A percentile compares a stretch with the other conserved stretches of the same genome.
Conservation (phyloP, 257 asterid genomes). For the Gentiana macrophylla region DNA sequence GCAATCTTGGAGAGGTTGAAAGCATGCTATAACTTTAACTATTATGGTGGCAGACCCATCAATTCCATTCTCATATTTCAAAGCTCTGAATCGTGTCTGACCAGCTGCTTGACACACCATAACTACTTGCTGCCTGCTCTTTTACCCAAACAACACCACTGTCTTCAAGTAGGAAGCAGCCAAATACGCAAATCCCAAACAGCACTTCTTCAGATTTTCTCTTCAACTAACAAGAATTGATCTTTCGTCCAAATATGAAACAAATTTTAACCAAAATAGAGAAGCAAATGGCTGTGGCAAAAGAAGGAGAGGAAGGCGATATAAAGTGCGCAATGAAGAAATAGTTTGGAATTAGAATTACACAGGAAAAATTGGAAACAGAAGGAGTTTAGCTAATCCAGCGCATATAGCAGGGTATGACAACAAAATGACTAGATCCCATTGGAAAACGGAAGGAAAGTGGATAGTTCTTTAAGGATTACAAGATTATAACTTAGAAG, state of each 20-base stretch:
- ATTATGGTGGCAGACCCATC: constrained; percentile 79
- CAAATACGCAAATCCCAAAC: constrained; percentile 1
- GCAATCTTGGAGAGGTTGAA: constrained; percentile 98
- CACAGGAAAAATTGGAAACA: constrained; percentile 1
- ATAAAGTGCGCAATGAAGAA: background rate
- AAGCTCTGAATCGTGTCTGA: constrained; percentile 92
- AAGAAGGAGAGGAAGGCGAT: background rate
- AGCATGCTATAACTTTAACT: constrained; percentile 95
- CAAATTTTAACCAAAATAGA: background rate
- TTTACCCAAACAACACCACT: constrained; percentile 26
- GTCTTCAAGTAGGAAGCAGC: constrained; percentile 12
- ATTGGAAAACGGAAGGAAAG: constrained; percentile 26
- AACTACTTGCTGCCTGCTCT: constrained; percentile 65
- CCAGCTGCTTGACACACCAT: constrained; percentile 99
- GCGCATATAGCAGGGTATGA: constrained; percentile 73
- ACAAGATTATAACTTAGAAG: background rate
- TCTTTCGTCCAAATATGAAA: background rate
- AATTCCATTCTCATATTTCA: constrained; percentile 88
- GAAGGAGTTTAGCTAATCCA: constrained; percentile 44
- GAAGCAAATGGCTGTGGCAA: background rate
- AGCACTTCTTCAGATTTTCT: no score
- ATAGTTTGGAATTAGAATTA: background rate
- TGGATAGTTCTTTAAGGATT: background rate
- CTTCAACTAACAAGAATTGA: constrained; percentile 4
- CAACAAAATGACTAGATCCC: constrained; percentile 63